Conservation (phyloP, 2,329 filamentous ascomycete genomes). For the Xylogone sp. region DNA sequence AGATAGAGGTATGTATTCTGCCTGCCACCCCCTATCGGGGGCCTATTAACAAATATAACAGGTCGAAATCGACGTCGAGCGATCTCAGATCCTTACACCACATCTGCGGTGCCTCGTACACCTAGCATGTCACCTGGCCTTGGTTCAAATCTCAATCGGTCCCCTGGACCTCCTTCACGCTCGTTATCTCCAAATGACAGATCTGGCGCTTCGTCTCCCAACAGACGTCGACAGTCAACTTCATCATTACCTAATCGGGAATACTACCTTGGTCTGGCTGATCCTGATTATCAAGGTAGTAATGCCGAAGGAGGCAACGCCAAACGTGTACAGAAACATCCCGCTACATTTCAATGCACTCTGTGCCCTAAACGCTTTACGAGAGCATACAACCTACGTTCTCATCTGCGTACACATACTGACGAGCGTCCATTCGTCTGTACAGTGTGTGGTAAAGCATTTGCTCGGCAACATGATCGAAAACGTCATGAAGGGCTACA, state of each 20-base stretch:
- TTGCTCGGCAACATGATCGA: conserved; percentile 93
- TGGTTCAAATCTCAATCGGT: conserved; percentile 45
- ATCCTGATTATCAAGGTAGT: conserved; percentile 75
- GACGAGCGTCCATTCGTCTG: conserved; percentile 97
- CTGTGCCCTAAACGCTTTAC: conserved; percentile 96
- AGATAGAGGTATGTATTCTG: conserved; percentile 51
- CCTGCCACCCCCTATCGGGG: neutral
- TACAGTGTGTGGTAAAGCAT: conserved; percentile 94
- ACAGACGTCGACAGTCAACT: conserved; percentile 56
- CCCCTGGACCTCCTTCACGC: conserved; percentile 39
- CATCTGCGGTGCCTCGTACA: conserved; percentile 40
- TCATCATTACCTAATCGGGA: conserved; percentile 56
- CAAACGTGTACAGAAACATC: conserved; percentile 94
- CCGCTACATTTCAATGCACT: conserved; percentile 91
- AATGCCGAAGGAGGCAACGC: conserved; percentile 52
- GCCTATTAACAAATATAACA: conserved; percentile 16
- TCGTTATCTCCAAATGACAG: conserved; percentile 59
- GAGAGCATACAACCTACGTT: conserved; percentile 91
- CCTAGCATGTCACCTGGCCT: conserved; percentile 51
- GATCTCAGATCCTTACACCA: conserved; percentile 30
- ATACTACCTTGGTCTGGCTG: conserved; percentile 86
- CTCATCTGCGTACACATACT: conserved; percentile 92
- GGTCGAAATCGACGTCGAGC: conserved; percentile 28
- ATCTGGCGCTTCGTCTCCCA: conserved; percentile 41
- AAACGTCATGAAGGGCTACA: conserved; percentile 96